These are phyloP conservation scores for Tolypocladium ovalisporum DNA, from an alignment of 2,329 filamentous ascomycete species.

Conservation along the genomic window DNA sequence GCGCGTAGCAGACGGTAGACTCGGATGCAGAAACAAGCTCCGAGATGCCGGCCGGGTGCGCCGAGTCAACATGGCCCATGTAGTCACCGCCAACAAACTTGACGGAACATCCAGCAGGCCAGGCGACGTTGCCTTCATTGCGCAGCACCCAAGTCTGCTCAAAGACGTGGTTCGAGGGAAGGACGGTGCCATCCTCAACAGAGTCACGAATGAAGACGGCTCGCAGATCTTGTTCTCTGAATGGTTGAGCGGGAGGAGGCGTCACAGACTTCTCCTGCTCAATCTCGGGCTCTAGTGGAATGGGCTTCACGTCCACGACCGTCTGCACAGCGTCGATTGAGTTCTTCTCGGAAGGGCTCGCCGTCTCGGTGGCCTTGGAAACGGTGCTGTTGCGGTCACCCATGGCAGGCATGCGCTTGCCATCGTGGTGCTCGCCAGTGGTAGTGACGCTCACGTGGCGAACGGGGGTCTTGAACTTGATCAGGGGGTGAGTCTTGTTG, in stretches of 20 bases:
- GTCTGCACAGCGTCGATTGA: slow-evolving; percentile 52
- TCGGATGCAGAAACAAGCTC: slow-evolving; percentile 71
- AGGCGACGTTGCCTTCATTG: slow-evolving; percentile 68
- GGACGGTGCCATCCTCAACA: slow-evolving; percentile 63
- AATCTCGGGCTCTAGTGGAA: slow-evolving; percentile 15
- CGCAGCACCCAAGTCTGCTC: slow-evolving; percentile 85
- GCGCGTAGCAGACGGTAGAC: slow-evolving; percentile 63
- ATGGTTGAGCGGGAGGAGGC: slow-evolving; percentile 7
- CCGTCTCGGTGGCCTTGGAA: slow-evolving; percentile 37
- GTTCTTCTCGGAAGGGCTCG: slow-evolving; percentile 32
- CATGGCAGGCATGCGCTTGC: slow-evolving; percentile 54
- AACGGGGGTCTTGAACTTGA: slow-evolving; percentile 93
- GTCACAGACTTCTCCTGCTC: slow-evolving; percentile 12
- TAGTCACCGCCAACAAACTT: slow-evolving; percentile 90
- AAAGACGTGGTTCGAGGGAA: slow-evolving; percentile 64
- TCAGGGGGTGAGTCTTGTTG: slow-evolving; percentile 91
- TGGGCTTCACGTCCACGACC: slow-evolving; percentile 60
- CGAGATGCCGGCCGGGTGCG: slow-evolving; percentile 64
- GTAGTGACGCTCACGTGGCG: slow-evolving; percentile 82
- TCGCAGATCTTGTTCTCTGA: slow-evolving; percentile 21
- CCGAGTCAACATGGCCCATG: slow-evolving; percentile 84
- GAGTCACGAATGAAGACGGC: slow-evolving; percentile 68
- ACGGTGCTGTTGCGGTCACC: slow-evolving; percentile 47
- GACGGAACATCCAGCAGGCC: slow-evolving; percentile 84
- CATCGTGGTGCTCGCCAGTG: slow-evolving; percentile 62